Conservation (phyloP, 192 early-diverging fungal species). For the Coemansia sp. region DNA sequence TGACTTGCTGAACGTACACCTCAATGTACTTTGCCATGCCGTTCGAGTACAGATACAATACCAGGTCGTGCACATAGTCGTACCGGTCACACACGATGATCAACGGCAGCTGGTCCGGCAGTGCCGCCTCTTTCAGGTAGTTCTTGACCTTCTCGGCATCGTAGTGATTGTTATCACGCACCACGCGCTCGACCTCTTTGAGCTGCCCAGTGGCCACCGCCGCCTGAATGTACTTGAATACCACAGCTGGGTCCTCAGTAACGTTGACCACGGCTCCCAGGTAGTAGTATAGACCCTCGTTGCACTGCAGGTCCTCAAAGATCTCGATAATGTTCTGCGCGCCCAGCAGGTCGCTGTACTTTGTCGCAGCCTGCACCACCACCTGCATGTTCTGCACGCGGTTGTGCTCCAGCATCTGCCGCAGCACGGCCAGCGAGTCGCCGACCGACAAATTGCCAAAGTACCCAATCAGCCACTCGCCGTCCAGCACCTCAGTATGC, state of each 20-base stretch:
- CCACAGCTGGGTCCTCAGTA: conserved; percentile 90
- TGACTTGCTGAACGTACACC: conserved; percentile 99
- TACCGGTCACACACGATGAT: conserved; percentile 99
- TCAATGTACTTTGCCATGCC: conserved; percentile 94
- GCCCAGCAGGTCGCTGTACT: conserved; percentile 95
- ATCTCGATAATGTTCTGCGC: conserved; percentile 83
- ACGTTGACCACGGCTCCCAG: conserved; percentile 95
- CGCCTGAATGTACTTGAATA: conserved; percentile 99
- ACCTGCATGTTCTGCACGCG: conserved; percentile 94
- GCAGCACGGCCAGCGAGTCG: conserved; percentile 91
- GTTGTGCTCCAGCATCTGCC: conserved; percentile 91
- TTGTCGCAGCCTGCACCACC: conserved; percentile 92
- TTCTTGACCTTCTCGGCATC: conserved; percentile 99
- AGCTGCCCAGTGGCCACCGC: conserved; percentile 89
- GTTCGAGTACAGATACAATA: conserved; percentile 95
- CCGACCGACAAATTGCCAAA: conserved; percentile 97
- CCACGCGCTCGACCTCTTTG: conserved; percentile 97
- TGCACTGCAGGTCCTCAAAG: conserved; percentile 89
- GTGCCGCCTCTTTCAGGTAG: conserved; percentile 96
- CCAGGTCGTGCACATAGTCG: conserved; percentile 96
- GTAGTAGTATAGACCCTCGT: conserved; percentile 97
- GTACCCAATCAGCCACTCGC: conserved; percentile 92
- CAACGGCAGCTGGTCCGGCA: conserved; percentile 93
- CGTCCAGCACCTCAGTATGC: conserved; percentile 79
- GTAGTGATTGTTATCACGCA: conserved; percentile 93